phyloP scores from a whole-genome alignment of 2,329 filamentous ascomycete genomes.

The Fusarium sp. region DNA sequence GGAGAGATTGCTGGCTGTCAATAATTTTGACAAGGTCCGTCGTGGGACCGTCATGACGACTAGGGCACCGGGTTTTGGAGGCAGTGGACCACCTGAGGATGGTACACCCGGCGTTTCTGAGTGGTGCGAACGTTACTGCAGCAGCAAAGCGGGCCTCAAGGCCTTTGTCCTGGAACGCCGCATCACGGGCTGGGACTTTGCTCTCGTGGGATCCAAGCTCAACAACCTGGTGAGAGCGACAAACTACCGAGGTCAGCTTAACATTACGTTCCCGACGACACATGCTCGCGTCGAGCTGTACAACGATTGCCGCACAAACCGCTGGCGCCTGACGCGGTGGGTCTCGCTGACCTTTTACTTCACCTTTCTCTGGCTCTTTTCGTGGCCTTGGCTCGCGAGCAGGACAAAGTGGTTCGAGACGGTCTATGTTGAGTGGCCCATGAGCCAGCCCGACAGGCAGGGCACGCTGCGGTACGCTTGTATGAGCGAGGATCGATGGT shows the following conservation, averaged over 20 bases:
- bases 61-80: slow-evolving; percentile 60
- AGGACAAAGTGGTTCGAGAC: slow-evolving; percentile 76
- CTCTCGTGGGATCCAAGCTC: slow-evolving; percentile 63
- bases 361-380: slow-evolving; percentile 75
- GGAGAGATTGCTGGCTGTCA: slow-evolving; percentile 62
- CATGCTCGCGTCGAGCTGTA: slow-evolving; percentile 71
- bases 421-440: slow-evolving; percentile 68
- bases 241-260: slow-evolving; percentile 73
- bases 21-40: slow-evolving; percentile 69
- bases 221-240: slow-evolving; percentile 70
- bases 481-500: slow-evolving; percentile 70
- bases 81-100: slow-evolving; percentile 44
- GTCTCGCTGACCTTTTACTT: slow-evolving; percentile 74
- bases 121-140: slow-evolving; percentile 78
- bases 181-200: slow-evolving; percentile 72
- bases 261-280: slow-evolving; percentile 69
- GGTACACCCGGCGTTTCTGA: slow-evolving; percentile 54
- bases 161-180: slow-evolving; percentile 63
- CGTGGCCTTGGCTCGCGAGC: slow-evolving; percentile 78
- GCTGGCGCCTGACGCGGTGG: slow-evolving; percentile 74
- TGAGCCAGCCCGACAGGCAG: slow-evolving; percentile 45
- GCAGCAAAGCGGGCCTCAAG: slow-evolving; percentile 68
- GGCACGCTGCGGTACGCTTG: slow-evolving; percentile 63
- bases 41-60: slow-evolving; percentile 73
- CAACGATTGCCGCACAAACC: slow-evolving; percentile 71